Evolutionary conservation across 192 early-diverging fungal species (phyloP), one percentile per base, ranked within the genome.

Genomic region (Coemansia sp.): DNA sequence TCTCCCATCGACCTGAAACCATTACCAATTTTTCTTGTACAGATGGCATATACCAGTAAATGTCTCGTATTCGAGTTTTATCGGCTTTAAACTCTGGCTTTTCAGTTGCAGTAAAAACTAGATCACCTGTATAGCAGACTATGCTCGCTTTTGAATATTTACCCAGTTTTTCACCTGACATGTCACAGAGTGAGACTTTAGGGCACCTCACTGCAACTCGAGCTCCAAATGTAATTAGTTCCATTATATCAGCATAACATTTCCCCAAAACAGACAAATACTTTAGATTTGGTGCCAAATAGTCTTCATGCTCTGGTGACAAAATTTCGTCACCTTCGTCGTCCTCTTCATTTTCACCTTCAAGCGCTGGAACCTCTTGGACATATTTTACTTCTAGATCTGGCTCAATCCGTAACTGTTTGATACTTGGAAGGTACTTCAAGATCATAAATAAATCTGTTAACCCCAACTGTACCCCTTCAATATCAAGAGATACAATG

Each of bases 31-130:
- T 48, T 48, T 7, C 15, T 8, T 11, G 6, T 21, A 23, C 1
- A 23, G 2, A 10, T 51, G 50, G 29, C 14, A 34, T 2, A 17
- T 17, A 1, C 55, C 55, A 58, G 1, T 27, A 32, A 17, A 58
- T 29, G 7, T 17, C 55, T 17, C 55, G 14, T 58, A 58, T 17
- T 32, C 55, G 55, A 5, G 15, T 1, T 58, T 32, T 58, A 32
- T 32, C 17, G 29, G 55, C 55, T 58, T 58, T 58, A 58, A 58
- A 58, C 17, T 58, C 55, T 2, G 55, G 55, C 31, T 2, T 58
- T 17, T 58, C 55, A 17, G 15, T 58, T 58, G 29, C 27, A 34
- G 31, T 31, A 6, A 8, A 17, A 17, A 32, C 29, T 15, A n/a
- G 14, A 4, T 17, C 15, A 1, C 14, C 31, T 29, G 11, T 53